Evolutionary conservation across 257 asterid genomes (phyloP), one percentile per base, ranked within the genome.

Genomic region (Solanum okadae): DNA sequence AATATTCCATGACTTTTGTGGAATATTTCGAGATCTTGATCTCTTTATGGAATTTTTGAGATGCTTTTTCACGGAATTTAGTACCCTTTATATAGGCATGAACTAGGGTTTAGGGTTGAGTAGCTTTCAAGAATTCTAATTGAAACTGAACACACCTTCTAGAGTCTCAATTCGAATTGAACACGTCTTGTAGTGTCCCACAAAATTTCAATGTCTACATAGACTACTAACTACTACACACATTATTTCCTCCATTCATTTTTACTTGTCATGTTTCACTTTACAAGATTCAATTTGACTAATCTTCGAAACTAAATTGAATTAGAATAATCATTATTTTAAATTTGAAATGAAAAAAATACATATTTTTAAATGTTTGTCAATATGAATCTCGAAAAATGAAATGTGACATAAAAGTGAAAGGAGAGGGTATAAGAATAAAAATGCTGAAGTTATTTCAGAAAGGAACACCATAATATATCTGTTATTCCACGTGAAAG

Each of bases 401-500:
- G 0, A 5, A 68, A 68, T 1, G 2, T 29, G 76, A 68, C 0
- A 18, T 52, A 52, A 52, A 13, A 6, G 10, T 25, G 34, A 6
- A 25, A 0, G 3, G 6, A 27, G 5, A 29, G 5, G 34, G 37
- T 44, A 42, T 16, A 44, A 15, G n/a, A 75, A 79, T 42, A 46
- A 27, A 44, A 81, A 27, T 9, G 3, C 27, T 16, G 13, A 29
- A 46, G 6, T 46, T 27, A 29, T 81, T 81, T n/a, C 70, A 46
- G 29, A 46, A 82, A 49, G 52, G 68, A 82, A 82, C 1, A 49
- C 12, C 68, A 82, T 10, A 82, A 82, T 59, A n/a, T n/a, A 63
- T 49, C 11, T 49, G 86, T 49, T 82, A 82, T 82, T 82, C 70
- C 70, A 82, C 70, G 29, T 49, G 86, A 82, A 35, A 29, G 70